Conservation (phyloP, 2,329 filamentous ascomycete genomes). For the Neonectria neomacrospora region DNA sequence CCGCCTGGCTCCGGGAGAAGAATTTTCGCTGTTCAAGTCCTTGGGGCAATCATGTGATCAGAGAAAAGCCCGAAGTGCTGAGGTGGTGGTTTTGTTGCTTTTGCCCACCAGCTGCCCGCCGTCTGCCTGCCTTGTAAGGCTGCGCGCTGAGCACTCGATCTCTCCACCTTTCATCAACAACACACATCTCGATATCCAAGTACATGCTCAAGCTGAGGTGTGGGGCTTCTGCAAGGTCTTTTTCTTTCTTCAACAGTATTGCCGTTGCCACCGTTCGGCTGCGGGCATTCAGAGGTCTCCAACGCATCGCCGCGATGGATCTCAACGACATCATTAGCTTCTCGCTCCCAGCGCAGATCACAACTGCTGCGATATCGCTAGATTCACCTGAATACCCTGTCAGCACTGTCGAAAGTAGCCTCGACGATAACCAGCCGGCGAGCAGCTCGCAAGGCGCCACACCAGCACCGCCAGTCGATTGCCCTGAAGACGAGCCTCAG, state of each 20-base stretch:
- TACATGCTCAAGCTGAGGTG: not conserved
- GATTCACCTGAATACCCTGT: not conserved
- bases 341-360: not conserved
- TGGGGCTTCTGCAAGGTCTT: not conserved
- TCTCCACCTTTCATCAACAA: not conserved
- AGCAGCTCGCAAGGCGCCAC: not conserved
- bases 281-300: not conserved
- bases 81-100: not conserved
- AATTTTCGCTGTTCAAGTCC: not conserved
- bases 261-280: too few relatives aligned
- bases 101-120: slow-evolving; percentile 1
- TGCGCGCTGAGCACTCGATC: not conserved
- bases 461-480: not conserved
- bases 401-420: not conserved
- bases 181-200: not conserved
- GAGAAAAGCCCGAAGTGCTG: not conserved
- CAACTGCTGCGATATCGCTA: not conserved
- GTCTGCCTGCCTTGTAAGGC: not conserved
- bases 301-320: not conserved
- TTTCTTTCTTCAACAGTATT: not conserved
- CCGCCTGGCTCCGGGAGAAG: not conserved
- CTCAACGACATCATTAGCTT: not conserved
- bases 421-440: too few relatives aligned
- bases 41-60: slow-evolving; percentile 3
- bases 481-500: slow-evolving; percentile 20